Conservation (phyloP, 805 yeast species). For the Candida alai region DNA sequence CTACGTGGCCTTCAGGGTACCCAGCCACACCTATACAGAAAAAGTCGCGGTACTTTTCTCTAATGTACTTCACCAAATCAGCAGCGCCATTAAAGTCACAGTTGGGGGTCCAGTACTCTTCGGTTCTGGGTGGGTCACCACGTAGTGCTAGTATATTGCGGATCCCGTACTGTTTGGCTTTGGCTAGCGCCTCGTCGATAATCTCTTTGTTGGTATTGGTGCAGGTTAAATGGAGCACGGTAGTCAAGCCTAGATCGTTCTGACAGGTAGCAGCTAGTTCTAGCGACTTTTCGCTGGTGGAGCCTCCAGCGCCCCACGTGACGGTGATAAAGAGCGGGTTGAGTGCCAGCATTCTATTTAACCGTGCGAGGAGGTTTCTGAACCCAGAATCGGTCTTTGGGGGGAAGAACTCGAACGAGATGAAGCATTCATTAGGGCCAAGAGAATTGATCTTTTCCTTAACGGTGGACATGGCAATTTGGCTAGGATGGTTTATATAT, state of each 20-base stretch:
- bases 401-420: constrained; percentile 94
- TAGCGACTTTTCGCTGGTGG: constrained; percentile 81
- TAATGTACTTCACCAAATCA: constrained; percentile 82
- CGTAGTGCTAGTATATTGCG: constrained; percentile 86
- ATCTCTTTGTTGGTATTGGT: constrained; percentile 80
- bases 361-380: constrained; percentile 78
- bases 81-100: constrained; percentile 72
- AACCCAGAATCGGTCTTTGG: constrained; percentile 92
- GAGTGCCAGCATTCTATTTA: constrained; percentile 81
- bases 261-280: constrained; percentile 79
- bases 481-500: too few species aligned
- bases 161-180: constrained; percentile 75
- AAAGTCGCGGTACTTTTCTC: constrained; percentile 64
- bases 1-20: constrained; percentile 96
- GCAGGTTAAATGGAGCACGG: constrained; percentile 93
- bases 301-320: constrained; percentile 99
- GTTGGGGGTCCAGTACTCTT: constrained; percentile 53
- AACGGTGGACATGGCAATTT: constrained; percentile 37
- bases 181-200: constrained; percentile 73
- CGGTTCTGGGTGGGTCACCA: constrained; percentile 91
- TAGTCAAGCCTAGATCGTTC: constrained; percentile 72
- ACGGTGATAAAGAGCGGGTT: constrained; percentile 89
- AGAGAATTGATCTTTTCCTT: constrained; percentile 51
- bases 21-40: constrained; percentile 97
- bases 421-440: constrained; percentile 53